Conservation (phyloP, 1,139 yeast species). For the Diutina scorzettiae region DNA sequence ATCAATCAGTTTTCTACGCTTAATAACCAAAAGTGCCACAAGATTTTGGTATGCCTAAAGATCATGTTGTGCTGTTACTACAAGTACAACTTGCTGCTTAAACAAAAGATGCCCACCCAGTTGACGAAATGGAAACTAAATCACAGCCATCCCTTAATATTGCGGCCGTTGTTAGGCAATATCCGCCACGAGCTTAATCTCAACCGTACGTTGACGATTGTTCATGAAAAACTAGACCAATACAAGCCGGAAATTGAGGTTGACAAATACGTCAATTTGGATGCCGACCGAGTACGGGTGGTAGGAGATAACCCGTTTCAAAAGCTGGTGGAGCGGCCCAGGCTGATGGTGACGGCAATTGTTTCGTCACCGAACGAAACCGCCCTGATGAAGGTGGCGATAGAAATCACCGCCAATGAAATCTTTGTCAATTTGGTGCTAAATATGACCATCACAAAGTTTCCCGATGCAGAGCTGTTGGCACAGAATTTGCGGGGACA, state of each 20-base stretch:
- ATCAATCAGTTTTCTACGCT: conserved; percentile 21
- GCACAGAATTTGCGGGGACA: conserved; percentile 22
- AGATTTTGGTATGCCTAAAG: conserved; percentile 40
- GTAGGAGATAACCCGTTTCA: conserved; percentile 22
- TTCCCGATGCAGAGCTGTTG: conserved; percentile 19
- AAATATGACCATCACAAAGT: conserved; percentile 21
- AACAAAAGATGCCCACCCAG: conserved; percentile 36
- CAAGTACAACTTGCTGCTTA: conserved; percentile 35
- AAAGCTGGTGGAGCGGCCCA: conserved; percentile 28
- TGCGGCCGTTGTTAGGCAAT: conserved; percentile 60
- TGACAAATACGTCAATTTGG: conserved; percentile 18
- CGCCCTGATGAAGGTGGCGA: conserved; percentile 16
- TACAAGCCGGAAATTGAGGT: conserved; percentile 13
- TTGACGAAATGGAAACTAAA: conserved; percentile 40
- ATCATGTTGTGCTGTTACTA: conserved; percentile 52
- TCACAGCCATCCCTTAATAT: conserved; percentile 37
- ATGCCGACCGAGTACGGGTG: conserved; percentile 7
- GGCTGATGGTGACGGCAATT: conserved; percentile 16
- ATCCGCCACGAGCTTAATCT: conserved; percentile 49
- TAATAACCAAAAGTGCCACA: conserved; percentile 36
- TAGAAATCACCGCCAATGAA: conserved; percentile 29
- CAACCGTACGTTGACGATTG: conserved; percentile 27
- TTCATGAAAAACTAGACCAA: conserved; percentile 15
- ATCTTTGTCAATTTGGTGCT: conserved; percentile 29
- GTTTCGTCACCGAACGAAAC: conserved; percentile 10